Evolutionary conservation across 1,139 yeast species (phyloP).

Genomic region (Magnusiomyces clavatus): DNA sequence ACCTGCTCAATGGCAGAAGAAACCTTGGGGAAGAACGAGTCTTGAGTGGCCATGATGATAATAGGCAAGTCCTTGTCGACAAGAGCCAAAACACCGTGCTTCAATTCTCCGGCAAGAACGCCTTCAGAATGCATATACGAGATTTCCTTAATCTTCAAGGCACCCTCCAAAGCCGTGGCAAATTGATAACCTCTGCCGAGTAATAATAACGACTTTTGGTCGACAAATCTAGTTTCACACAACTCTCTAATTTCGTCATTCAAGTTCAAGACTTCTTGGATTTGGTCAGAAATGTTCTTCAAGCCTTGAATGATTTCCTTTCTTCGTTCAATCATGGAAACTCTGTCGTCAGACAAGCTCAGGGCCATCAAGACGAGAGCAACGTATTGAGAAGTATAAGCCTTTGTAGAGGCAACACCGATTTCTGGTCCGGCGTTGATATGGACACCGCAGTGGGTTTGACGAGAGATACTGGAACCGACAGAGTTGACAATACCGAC

Average conservation of each 20-base stretch:
- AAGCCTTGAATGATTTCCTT: constrained; percentile 81
- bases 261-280: constrained; percentile 63
- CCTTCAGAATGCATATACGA: constrained; percentile 99
- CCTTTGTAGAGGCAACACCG: constrained; percentile 99
- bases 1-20: constrained; percentile 96
- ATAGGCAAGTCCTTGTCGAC: constrained; percentile 93
- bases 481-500: constrained; percentile 94
- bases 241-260: constrained; percentile 57
- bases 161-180: constrained; percentile 98
- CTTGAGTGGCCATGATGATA: constrained; percentile 95
- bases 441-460: constrained; percentile 98
- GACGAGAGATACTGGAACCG: constrained; percentile 92
- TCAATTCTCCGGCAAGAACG: constrained; percentile 96
- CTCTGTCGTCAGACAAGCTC: constrained; percentile 84
- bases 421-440: constrained; percentile 99
- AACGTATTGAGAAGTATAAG: constrained; percentile 96
- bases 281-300: constrained; percentile 77
- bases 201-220: constrained; percentile 78
- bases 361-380: constrained; percentile 96
- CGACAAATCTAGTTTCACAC: constrained; percentile 64
- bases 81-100: constrained; percentile 95
- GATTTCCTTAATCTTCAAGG: constrained; percentile 94
- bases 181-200: constrained; percentile 97
- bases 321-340: constrained; percentile 70
- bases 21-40: constrained; percentile 92